Evolutionary conservation across 768 basidiomycete genomes (phyloP).

Genomic region (Leccinum boreale): DNA sequence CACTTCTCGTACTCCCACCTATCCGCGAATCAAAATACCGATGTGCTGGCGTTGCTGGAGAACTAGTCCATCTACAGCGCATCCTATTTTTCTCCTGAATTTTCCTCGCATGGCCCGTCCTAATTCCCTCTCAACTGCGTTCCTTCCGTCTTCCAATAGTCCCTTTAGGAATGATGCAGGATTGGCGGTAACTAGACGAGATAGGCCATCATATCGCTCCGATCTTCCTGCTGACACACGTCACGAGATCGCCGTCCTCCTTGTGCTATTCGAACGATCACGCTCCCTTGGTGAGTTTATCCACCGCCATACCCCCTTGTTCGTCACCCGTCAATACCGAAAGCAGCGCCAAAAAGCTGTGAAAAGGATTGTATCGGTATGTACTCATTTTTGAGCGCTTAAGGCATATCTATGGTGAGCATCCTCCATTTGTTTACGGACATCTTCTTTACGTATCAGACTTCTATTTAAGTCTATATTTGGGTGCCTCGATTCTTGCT

Average conservation of each 20-base stretch:
- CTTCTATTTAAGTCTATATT: neutral
- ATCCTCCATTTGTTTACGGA: neutral
- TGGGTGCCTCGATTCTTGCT: neutral
- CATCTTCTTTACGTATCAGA: neutral
- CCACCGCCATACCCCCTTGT: neutral
- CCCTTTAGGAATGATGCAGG: neutral
- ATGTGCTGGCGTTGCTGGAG: neutral
- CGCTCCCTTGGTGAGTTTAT: neutral
- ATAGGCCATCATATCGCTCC: neutral
- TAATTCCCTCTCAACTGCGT: conserved; percentile 1
- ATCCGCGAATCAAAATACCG: neutral
- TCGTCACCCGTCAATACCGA: neutral
- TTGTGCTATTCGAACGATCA: neutral
- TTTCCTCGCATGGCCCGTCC: conserved; percentile 3
- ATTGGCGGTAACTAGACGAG: neutral
- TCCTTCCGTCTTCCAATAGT: neutral
- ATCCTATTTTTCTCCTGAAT: neutral
- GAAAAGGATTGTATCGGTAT: neutral
- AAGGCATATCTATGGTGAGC: neutral
- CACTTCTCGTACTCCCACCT: neutral
- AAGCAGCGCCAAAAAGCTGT: neutral
- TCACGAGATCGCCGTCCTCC: neutral
- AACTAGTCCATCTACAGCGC: too few species aligned
- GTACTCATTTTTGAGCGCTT: neutral
- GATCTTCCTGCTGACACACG: neutral